Evolutionary conservation across 1,284 basidiomycete species (phyloP), one percentile per base, ranked within the genome.

Genomic region (Ustilago xerochloae): DNA sequence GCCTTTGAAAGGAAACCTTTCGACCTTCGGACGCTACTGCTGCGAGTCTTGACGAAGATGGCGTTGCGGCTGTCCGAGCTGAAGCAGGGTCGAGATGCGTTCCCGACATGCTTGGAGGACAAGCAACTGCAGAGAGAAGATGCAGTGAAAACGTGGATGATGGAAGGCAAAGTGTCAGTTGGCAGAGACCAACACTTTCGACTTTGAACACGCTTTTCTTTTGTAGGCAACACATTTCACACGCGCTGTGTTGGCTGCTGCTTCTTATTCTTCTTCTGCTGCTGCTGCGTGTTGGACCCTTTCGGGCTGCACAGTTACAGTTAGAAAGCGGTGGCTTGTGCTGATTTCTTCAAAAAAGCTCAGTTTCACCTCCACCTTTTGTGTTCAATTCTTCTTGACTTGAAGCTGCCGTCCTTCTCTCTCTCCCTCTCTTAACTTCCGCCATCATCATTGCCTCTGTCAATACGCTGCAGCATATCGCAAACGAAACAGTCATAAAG

Each of bases 1-100:
- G n/a, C n/a, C n/a, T n/a, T 35, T 69, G 61, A 20, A 72, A 72
- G 0, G 69, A 55, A 1, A 72, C 69, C 26, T 72, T 72, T 39
- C 69, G 69, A 26, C 30, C 24, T 33, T 71, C 57, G 10, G 55
- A 36, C 1, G 29, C 20, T 10, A 45, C 52, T 28, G 45, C 29
- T 20, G 26, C 24, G 9, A 28, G 18, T 28, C 54, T 46, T 38
- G 49, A 28, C 18, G 53, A 30, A 13, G 13, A 22, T 15, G 56
- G 26, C 20, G 58, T 28, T 10, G 65, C n/a, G n/a, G n/a, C 28
- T 18, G 49, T 36, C 26, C 16, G 32, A 15, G 48, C 28, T 29
- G 45, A 33, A 18, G 36, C n/a, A 9, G 20, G 43, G 10, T 51
- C 36, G 6, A 36, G 48, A 32, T 53, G 51, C 20, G 50, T 30